Conservation (phyloP, 805 yeast species). For the Candida odintsovae region DNA sequence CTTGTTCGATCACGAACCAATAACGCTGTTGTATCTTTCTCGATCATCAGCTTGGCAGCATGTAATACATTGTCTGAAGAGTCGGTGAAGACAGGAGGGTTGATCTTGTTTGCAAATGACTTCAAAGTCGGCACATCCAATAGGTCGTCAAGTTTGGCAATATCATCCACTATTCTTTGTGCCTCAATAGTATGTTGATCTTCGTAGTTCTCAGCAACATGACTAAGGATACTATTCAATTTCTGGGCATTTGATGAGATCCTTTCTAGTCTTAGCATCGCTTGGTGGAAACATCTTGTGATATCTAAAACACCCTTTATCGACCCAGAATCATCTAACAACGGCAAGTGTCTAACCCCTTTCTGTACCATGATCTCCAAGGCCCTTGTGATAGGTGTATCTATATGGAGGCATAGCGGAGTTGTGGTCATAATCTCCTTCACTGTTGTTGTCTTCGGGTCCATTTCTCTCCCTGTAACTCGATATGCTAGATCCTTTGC, state of each 20-base stretch:
- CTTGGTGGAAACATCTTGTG: slow-evolving; percentile 42
- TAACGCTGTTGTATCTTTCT: slow-evolving; percentile 35
- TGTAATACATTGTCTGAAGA: slow-evolving; percentile 30
- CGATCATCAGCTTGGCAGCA: slow-evolving; percentile 36
- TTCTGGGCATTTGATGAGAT: slow-evolving; percentile 33
- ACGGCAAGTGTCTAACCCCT: slow-evolving; percentile 39
- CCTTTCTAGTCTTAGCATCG: slow-evolving; percentile 36
- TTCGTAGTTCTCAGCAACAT: slow-evolving; percentile 26
- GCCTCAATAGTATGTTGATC: slow-evolving; percentile 19
- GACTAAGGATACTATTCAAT: slow-evolving; percentile 23
- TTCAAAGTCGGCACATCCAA: slow-evolving; percentile 38
- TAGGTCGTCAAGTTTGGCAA: slow-evolving; percentile 30
- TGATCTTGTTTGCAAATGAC: slow-evolving; percentile 11
- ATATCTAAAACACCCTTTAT: slow-evolving; percentile 41
- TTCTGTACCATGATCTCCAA: slow-evolving; percentile 35
- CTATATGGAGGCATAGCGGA: slow-evolving; percentile 31
- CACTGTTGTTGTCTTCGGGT: slow-evolving; percentile 25
- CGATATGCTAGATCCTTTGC: slow-evolving; percentile 43
- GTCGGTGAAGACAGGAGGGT: slow-evolving; percentile 30
- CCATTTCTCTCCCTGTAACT: slow-evolving; percentile 29
- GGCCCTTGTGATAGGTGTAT: slow-evolving; percentile 37
- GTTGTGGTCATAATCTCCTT: slow-evolving; percentile 34
- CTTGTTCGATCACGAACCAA: slow-evolving; percentile 31
- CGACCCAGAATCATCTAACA: slow-evolving; percentile 28
- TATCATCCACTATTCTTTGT: slow-evolving; percentile 26